These are phyloP conservation scores for Alternaria gansuensis DNA, from an alignment of 2,329 filamentous ascomycete genomes.

Conservation along the genomic window DNA sequence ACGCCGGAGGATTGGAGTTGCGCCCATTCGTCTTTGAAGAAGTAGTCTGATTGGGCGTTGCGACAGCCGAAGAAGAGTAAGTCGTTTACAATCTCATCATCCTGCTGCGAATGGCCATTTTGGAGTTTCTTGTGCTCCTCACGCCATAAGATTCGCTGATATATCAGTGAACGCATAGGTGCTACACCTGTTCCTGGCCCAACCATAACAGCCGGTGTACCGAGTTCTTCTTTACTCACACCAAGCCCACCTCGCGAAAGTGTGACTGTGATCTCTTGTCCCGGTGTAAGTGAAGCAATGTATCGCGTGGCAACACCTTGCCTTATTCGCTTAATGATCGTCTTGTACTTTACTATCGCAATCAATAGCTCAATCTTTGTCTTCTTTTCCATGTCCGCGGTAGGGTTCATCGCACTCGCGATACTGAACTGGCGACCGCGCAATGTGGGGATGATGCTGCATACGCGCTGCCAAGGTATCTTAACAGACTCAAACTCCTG, in stretches of 20 bases:
- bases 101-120: constrained; percentile 9
- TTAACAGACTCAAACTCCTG: constrained; percentile 87
- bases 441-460: constrained; percentile 79
- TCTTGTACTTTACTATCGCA: constrained; percentile 90
- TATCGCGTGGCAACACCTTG: constrained; percentile 92
- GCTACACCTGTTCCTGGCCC: constrained; percentile 88
- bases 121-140: constrained; percentile 21
- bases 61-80: constrained; percentile 87
- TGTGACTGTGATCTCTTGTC: constrained; percentile 67
- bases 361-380: constrained; percentile 76
- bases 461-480: constrained; percentile 76
- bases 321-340: constrained; percentile 82
- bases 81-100: constrained; percentile 23
- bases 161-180: constrained; percentile 81
- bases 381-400: constrained; percentile 22
- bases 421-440: constrained; percentile 95
- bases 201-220: constrained; percentile 75
- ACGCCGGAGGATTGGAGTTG: constrained; percentile 53
- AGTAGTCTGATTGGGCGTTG: constrained; percentile 77
- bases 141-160: constrained; percentile 67
- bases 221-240: constrained; percentile 53
- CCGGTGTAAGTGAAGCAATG: constrained; percentile 69
- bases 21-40: constrained; percentile 81
- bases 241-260: constrained; percentile 63
- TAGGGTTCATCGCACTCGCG: constrained; percentile 70